phyloP scores from a whole-genome alignment of 1,284 basidiomycete species.

The Thecaphora thlaspeos region DNA sequence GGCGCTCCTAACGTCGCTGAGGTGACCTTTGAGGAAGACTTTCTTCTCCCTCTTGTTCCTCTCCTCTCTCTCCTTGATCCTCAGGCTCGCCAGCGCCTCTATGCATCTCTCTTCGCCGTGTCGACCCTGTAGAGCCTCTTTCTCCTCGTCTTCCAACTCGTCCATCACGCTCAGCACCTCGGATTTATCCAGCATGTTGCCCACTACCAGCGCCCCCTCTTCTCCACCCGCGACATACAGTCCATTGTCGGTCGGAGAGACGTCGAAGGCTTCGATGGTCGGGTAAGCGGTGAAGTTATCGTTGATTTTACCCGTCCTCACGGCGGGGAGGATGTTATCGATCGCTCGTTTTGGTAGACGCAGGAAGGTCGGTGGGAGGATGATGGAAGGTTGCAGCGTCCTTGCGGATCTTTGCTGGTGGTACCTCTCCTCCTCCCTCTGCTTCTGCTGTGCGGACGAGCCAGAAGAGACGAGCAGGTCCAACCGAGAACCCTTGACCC shows the following conservation, averaged over 20 bases:
- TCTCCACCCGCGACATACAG: conserved; percentile 35
- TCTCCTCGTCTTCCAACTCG: conserved; percentile 12
- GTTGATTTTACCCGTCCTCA: conserved; percentile 22
- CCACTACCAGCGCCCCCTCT: conserved; percentile 32
- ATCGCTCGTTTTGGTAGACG: conserved; percentile 12
- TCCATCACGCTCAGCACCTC: too few species aligned
- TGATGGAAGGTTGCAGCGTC: conserved; percentile 13
- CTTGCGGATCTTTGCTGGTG: conserved; percentile 11
- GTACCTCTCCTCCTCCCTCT: not conserved
- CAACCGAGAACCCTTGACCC: conserved; percentile 18
- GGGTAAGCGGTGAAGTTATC: conserved; percentile 36
- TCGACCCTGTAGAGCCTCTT: too few species aligned
- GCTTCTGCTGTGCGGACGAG: not conserved
- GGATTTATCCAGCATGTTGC: conserved; percentile 2
- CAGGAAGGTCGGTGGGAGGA: conserved; percentile 11
- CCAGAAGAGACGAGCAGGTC: conserved; percentile 17
- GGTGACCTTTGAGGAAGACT: conserved; percentile 37
- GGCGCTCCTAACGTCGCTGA: conserved; percentile 41
- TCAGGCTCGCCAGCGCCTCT: conserved; percentile 25
- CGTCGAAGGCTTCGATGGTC: conserved; percentile 34
- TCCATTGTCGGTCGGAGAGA: conserved; percentile 16
- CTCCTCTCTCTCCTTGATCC: conserved; percentile 10
- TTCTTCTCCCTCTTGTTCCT: conserved; percentile 9
- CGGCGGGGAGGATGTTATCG: conserved; percentile 11
- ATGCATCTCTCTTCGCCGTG: conserved; percentile 14